These are phyloP conservation scores for Alnus rubra DNA, from an alignment of 306 rosid genomes.

Conservation along the genomic window DNA sequence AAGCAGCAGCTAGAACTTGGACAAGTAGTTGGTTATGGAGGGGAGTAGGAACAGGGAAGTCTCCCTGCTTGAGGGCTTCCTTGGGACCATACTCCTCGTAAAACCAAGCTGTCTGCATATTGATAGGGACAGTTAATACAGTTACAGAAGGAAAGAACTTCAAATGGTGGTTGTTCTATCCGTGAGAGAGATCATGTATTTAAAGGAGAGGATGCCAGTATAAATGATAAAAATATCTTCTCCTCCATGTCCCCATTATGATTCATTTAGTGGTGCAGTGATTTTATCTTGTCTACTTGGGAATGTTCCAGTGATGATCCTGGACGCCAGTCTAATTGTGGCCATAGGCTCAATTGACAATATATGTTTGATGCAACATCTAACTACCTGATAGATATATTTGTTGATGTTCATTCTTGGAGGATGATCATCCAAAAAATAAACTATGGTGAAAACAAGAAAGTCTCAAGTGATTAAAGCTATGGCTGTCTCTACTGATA, in stretches of 20 bases:
- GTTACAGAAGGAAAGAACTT: neutral
- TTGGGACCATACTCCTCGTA: conserved; percentile 47
- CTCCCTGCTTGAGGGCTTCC: conserved; percentile 47
- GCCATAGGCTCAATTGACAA: neutral
- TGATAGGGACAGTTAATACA: neutral
- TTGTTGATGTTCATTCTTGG: neutral
- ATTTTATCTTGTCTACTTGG: neutral
- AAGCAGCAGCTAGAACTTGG: conserved; percentile 43
- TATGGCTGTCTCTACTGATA: neutral
- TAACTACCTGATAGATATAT: neutral
- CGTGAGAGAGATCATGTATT: neutral
- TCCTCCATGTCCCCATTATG: neutral
- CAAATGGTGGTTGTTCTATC: neutral
- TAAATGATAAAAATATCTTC: neutral
- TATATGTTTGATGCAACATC: neutral
- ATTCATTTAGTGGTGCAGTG: neutral
- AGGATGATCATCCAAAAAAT: neutral
- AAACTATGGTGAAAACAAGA: neutral
- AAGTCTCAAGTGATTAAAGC: neutral
- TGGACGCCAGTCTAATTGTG: neutral
- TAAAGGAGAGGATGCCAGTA: neutral
- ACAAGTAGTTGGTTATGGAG: conserved; percentile 33
- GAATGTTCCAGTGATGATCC: neutral
- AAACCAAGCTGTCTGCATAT: conserved; percentile 47
- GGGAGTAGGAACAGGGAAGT: conserved; percentile 35